Base-by-base conservation (phyloP, 2,329 filamentous ascomycete species). In the Colletotrichum melonis region DNA sequence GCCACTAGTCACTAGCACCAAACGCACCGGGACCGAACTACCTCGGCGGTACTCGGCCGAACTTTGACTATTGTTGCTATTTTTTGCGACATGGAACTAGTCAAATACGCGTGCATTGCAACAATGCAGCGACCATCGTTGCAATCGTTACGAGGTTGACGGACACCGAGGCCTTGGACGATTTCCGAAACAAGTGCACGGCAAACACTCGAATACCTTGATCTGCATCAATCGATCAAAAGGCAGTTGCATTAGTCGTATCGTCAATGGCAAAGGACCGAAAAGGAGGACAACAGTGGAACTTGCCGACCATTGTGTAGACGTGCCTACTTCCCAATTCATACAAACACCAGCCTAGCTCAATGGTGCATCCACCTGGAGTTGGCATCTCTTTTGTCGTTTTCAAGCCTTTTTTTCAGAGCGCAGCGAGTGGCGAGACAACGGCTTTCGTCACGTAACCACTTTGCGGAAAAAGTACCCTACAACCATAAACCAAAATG, bases 401-500 rank as follows among this genome's bases (percentile, higher is more conserved):
- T 60, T 69, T 69, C 49, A 46, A 69, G 69, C 71, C 65, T 59
- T 67, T 38, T 72, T 67, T 70, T 62, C 62, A 55, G 69, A 72
- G 72, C 63, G 69, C 52, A 68, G 68, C 58, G 24, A 59, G 72
- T 58, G 72, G 63, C 69, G 63, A 74, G 67, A 28, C 56, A 57
- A 46, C 32, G 26, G 72, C n/a, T 64, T 54, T 56, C 72, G 72
- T 52, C 72, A 59, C 57, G 22, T 35, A 57, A 49, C 32, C 70
- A 59, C 64, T 57, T 56, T 35, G 59, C 60, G 54, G 54, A 67
- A 55, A 74, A 70, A 67, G 74, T 67, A 73, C 68, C 69, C 68
- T 76, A 75, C 76, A 74, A 64, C 77, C 67, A 67, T 78, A 79
- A 80, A 80, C 75, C 74, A 76, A 81, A 81, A 81, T 81, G 80